Evolutionary conservation across 768 basidiomycete species (phyloP), one percentile per base, ranked within the genome.

Genomic region (Boletus edulis): DNA sequence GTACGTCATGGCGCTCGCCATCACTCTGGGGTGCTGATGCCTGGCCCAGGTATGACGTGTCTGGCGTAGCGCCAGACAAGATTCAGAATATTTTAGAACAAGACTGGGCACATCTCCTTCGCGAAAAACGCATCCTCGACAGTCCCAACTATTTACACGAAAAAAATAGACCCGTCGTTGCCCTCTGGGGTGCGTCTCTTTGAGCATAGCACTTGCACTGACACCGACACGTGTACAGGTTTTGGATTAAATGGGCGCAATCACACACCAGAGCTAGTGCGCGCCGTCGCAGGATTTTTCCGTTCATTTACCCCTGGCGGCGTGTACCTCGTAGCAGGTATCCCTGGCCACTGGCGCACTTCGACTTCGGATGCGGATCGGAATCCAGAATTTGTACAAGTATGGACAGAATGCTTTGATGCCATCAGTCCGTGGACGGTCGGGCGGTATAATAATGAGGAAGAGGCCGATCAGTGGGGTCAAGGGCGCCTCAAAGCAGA

Each of bases 361-460:
- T 79, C 83, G 8, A 75, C 76, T 27, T 79, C 81, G 27, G 91
- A 94, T 62, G 84, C 86, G 0, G 87, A 91, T 67, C 75, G 74
- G 3, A 79, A 90, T 57, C 81, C 82, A 0, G 86, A 72, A 8
- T 91, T 88, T 57, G 61, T 84, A 13, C 73, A 81, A 46, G 77
- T 90, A 11, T 92, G 87, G 85, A 72, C 89, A 11, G 83, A 84
- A n/a, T 83, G 83, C 22, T 89, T 91, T 55, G 89, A 91, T 57
- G 86, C 87, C 4, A 81, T 91, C 52, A 87, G 84, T 20, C 91
- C 91, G 8, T 93, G 91, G 91, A 89, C 86, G 7, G 78, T 93
- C 11, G 91, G 91, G 4, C 75, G 88, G 34, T 91, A 83, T 66
- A 73, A 72, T 18, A 79, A 77, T 55, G 79, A 83, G 56, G 75